phyloP scores from a whole-genome alignment of 768 basidiomycete species.

The Macrolepiota dolichaula region DNA sequence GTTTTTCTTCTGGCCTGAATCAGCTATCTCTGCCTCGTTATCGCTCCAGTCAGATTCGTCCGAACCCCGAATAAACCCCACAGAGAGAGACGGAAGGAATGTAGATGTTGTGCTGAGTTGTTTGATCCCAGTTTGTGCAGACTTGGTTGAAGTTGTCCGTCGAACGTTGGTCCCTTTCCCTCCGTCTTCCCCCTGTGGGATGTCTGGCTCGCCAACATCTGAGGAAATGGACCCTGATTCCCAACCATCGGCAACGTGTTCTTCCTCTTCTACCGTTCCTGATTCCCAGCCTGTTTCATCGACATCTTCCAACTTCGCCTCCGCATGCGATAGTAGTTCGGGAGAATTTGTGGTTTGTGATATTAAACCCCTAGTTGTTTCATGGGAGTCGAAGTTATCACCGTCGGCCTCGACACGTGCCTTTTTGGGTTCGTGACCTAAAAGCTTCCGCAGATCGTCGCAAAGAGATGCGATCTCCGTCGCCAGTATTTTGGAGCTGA shows the following conservation, averaged over 20 bases:
- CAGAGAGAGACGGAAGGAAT: slow-evolving; percentile 86
- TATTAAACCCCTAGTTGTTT: background rate
- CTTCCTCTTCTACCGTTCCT: slow-evolving; percentile 28
- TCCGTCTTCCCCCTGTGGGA: slow-evolving; percentile 17
- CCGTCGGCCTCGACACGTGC: slow-evolving; percentile 10
- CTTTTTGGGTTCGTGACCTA: slow-evolving; percentile 22
- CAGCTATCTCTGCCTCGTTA: slow-evolving; percentile 50
- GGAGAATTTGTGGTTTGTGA: background rate
- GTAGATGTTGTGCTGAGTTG: slow-evolving; percentile 22
- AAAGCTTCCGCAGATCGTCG: slow-evolving; percentile 40
- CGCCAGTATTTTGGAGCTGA: slow-evolving; percentile 76
- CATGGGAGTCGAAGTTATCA: slow-evolving; percentile 13
- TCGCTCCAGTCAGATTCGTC: slow-evolving; percentile 78
- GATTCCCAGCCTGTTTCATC: slow-evolving; percentile 29
- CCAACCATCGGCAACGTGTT: slow-evolving; percentile 38
- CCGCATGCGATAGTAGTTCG: slow-evolving; percentile 13
- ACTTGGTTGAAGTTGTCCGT: slow-evolving; percentile 1
- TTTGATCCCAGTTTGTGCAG: slow-evolving; percentile 1
- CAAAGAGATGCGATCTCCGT: slow-evolving; percentile 51
- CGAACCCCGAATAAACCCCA: slow-evolving; percentile 78
- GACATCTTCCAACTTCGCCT: slow-evolving; percentile 22
- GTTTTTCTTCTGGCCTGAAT: slow-evolving; percentile 65
- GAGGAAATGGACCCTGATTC: slow-evolving; percentile 49
- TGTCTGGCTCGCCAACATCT: slow-evolving; percentile 26
- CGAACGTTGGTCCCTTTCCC: slow-evolving; percentile 16